Evolutionary conservation across 345 rosid genomes (phyloP), one percentile per base, ranked within the genome.

Genomic region (Diplotaxis tenuifolia): DNA sequence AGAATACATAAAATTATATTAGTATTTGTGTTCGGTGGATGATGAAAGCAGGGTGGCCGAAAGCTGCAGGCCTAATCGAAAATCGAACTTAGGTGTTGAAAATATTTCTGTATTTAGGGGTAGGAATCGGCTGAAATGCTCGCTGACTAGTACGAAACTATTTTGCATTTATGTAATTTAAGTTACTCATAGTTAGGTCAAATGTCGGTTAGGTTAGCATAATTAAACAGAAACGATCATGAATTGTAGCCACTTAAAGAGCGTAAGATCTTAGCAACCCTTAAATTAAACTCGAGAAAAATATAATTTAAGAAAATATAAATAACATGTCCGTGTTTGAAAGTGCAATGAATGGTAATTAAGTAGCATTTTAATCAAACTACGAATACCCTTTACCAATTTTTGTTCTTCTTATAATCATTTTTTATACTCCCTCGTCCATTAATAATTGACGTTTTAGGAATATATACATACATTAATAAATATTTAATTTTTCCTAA

Each of bases 21-120:
- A 45, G n/a, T 45, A n/a, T 15, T 45, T 45, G n/a, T 45, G 50
- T 45, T 53, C 38, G 15, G 20, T 53, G 29, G 42, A 55, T 72
- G 70, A 63, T 54, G 45, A 56, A 73, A 31, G 52, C 56, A 56
- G 61, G 60, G 53, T 47, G 74, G 3, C 74, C 69, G 57, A 75
- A 68, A 75, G 78, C 28, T 61, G 74, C 22, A 61, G 58, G 74
- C 9, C 50, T 45, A 7, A 45, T 45, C 50, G 50, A 45, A 45
- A 45, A 45, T 45, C 50, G n/a, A 45, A 45, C 50, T 45, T 45
- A 45, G 19, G 50, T 45, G 50, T 45, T 45, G 50, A 45, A 45
- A n/a, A 45, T 14, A 40, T 40, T 40, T 40, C 16, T 14, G 49
- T 40, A 40, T 40, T 40, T 40, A 40, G 49, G 49, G 49, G 49